Evolutionary conservation across 441 rosid genomes (phyloP), one percentile per base, ranked within the genome.

Genomic region (Adansonia grandidieri): DNA sequence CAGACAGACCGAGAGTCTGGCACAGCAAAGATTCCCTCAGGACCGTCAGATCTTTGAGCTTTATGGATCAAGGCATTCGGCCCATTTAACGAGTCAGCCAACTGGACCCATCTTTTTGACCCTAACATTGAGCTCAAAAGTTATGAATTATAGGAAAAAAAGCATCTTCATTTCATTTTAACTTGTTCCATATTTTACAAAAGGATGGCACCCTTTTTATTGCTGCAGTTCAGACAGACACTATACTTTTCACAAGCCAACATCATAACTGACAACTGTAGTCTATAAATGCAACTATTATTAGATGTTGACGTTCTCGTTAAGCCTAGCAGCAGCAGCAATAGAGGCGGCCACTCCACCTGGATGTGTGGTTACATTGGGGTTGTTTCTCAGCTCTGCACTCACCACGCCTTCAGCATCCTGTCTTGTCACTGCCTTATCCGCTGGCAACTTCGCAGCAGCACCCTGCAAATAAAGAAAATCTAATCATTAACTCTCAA

Each of bases 271-370:
- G 44, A 10, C 8, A 58, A 58, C 63, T 58, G 20, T 24, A 9
- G 32, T 28, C 32, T 40, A 20, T 44, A 17, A 2, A 7, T 45
- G 3, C 1, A 5, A 50, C 37, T 47, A 2, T 9, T 20, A 69
- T 82, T 50, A 85, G 6, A 28, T 1, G 20, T 60, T 69, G 9
- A 75, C 37, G 5, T 50, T 76, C 75, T 86, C 85, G 42, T 92
- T 92, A 5, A 91, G 90, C 80, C 89, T 84, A 47, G 95, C 97
- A 0, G 98, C 95, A 0, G 91, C 88, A 0, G 89, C 84, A 24
- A 95, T 73, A 0, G 97, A 90, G 2, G 90, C 90, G 0, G 89
- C 92, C 8, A 91, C 94, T 2, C 97, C 94, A 7, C 93, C 95
- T 0, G 97, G 92, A 61, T 84, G 82, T 0, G 88, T 84, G 9